A percentile compares a stretch with the other conserved stretches of the same genome.
Conservation (phyloP, 2,329 filamentous ascomycete genomes). For the Eutypella sp. region DNA sequence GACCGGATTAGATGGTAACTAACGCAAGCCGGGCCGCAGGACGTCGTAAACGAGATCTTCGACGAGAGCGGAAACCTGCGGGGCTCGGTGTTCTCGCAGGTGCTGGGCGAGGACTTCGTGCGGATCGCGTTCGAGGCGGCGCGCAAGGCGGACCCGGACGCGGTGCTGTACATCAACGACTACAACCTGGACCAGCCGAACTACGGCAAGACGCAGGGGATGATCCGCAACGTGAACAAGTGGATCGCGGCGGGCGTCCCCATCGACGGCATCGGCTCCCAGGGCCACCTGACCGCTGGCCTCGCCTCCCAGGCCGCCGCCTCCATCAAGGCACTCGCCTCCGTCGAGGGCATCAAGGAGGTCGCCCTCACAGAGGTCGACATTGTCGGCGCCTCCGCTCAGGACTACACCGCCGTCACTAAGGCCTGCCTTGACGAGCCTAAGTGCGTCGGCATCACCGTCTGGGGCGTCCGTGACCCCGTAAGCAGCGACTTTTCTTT, state of each 20-base stretch:
- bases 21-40: constrained; percentile 32
- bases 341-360: constrained; percentile 37
- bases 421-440: constrained; percentile 52
- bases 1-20: not conserved
- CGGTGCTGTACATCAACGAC: constrained; percentile 74
- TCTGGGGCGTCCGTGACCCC: constrained; percentile 50
- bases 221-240: constrained; percentile 54
- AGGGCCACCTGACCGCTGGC: constrained; percentile 42
- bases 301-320: constrained; percentile 34
- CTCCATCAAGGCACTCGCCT: constrained; percentile 43
- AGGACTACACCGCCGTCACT: constrained; percentile 55
- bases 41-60: constrained; percentile 63
- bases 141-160: constrained; percentile 58
- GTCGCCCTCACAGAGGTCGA: constrained; percentile 60
- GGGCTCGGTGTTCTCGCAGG: constrained; percentile 57
- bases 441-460: constrained; percentile 62
- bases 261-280: constrained; percentile 56
- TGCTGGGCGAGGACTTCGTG: constrained; percentile 67
- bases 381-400: constrained; percentile 50
- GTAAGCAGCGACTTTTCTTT: constrained; percentile 24
- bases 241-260: constrained; percentile 58
- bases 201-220: constrained; percentile 52
- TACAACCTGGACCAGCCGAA: constrained; percentile 60
- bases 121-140: constrained; percentile 66
- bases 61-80: constrained; percentile 57